These are phyloP conservation scores for Phialemoniopsis sp. DNA, from an alignment of 2,329 filamentous ascomycete genomes.

Conservation along the genomic window DNA sequence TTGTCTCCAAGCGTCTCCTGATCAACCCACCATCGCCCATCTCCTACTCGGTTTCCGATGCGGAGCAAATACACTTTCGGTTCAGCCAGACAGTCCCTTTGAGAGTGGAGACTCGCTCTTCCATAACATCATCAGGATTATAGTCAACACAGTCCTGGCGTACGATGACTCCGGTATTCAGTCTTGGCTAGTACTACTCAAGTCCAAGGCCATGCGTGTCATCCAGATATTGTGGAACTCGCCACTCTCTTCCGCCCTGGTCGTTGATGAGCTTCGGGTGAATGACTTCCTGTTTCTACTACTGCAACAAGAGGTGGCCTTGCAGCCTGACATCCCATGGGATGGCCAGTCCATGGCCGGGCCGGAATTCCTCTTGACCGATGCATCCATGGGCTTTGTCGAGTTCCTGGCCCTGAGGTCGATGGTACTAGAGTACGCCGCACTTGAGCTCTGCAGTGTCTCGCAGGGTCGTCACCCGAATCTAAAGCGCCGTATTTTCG, in stretches of 20 bases:
- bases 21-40: constrained; percentile 84
- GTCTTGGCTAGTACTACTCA: constrained; percentile 66
- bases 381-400: constrained; percentile 65
- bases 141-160: constrained; percentile 63
- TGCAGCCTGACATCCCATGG: constrained; percentile 68
- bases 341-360: constrained; percentile 60
- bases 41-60: constrained; percentile 85
- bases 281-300: constrained; percentile 78
- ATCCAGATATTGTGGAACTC: constrained; percentile 81
- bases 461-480: constrained; percentile 68
- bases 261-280: constrained; percentile 74
- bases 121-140: constrained; percentile 72
- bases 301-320: constrained; percentile 66
- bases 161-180: constrained; percentile 55
- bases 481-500: constrained; percentile 63
- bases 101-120: constrained; percentile 72
- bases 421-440: constrained; percentile 78
- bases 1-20: constrained; percentile 70
- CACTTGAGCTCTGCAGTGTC: constrained; percentile 77
- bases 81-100: constrained; percentile 68
- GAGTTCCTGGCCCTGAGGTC: constrained; percentile 77
- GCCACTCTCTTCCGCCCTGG: constrained; percentile 68
- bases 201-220: constrained; percentile 66
- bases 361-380: constrained; percentile 63
- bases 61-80: constrained; percentile 62